phyloP scores from a whole-genome alignment of 306 rosid genomes.

The Fagus crenata region DNA sequence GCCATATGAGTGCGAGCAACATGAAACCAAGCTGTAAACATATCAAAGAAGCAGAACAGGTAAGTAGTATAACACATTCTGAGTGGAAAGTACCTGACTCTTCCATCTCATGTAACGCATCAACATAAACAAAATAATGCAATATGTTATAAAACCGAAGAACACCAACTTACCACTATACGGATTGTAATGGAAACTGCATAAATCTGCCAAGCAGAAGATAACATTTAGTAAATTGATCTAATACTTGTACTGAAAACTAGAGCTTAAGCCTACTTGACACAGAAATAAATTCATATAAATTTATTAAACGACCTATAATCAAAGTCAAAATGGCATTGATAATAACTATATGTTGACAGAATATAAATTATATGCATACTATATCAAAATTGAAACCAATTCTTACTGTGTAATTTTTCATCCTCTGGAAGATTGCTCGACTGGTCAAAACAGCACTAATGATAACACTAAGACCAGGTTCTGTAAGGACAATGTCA shows the following conservation, averaged over 20 bases:
- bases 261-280: background rate
- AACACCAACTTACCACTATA: conserved; percentile 74
- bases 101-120: conserved; percentile 10
- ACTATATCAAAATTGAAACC: conserved; percentile 1
- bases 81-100: conserved; percentile 10
- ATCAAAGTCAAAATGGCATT: conserved; percentile 9
- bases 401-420: conserved; percentile 84
- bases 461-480: conserved; percentile 94
- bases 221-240: conserved; percentile 13
- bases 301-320: background rate
- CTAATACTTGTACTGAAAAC: background rate
- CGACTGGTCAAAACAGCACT: conserved; percentile 98
- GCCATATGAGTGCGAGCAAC: conserved; percentile 94
- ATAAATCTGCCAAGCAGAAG: conserved; percentile 69
- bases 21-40: conserved; percentile 93
- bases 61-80: conserved; percentile 19
- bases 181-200: conserved; percentile 98
- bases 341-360: background rate
- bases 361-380: background rate
- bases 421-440: conserved; percentile 98
- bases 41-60: conserved; percentile 26
- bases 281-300: conserved; percentile 10
- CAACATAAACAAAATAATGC: conserved; percentile 9
- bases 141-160: conserved; percentile 11
- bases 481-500: conserved; percentile 94